Evolutionary conservation across 441 rosid species (phyloP), one percentile per base, ranked within the genome.

Genomic region (Pelargonium citronellum): DNA sequence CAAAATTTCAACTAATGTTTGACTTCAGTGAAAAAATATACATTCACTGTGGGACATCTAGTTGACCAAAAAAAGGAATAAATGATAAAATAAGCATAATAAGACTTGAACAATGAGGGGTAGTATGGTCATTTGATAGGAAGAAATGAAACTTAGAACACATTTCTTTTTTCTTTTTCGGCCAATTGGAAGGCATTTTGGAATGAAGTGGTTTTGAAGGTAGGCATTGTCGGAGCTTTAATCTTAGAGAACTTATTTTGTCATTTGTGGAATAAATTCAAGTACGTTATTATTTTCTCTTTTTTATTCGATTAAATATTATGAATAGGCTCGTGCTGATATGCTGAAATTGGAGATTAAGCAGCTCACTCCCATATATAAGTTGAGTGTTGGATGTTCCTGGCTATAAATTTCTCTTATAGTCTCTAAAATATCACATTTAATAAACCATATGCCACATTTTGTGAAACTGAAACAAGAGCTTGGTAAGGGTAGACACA

Each of bases 171-270:
- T 47, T n/a, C 6, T 16, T 22, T 24, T 30, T 27, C 6, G n/a
- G 22, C 41, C 41, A 70, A 61, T 57, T 61, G 65, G 44, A 68
- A n/a, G 37, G 74, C 55, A 81, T 30, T 67, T 79, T 78, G 80
- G 81, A 72, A 75, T 78, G 72, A 19, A 79, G 80, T 80, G 20
- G 65, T 7, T 2, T 11, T 46, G 68, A 78, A 71, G 83, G 68
- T 11, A 73, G 66, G 82, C 24, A 75, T 75, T 69, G 24, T 61
- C 20, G 37, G 60, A 53, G 60, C 60, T 16, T 53, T 16, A 15
- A 53, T 53, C 4, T 7, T 5, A 53, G 15, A 53, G 17, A 53
- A 53, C 3, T 22, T 22, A 22, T 22, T 22, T 22, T 22, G 24
- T 22, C 37, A 30, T 30, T 30, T 30, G 37, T 30, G 37, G 37